phyloP scores from a whole-genome alignment of 2,329 filamentous ascomycete genomes.

The Neocucurbitaria cava region DNA sequence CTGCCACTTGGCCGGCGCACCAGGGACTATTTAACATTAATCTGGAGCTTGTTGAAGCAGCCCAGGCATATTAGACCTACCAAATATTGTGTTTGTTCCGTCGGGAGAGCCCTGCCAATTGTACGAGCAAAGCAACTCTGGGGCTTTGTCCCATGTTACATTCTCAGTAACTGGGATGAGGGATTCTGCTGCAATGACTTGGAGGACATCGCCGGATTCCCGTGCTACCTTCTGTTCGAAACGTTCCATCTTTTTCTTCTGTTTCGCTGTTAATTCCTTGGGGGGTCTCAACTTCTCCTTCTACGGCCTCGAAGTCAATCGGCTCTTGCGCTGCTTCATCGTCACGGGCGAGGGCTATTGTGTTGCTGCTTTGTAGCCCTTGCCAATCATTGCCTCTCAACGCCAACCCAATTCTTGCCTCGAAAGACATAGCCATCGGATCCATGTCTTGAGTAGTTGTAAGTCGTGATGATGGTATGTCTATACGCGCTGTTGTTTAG shows the following conservation, averaged over 20 bases:
- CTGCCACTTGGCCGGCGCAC: slow-evolving; percentile 33
- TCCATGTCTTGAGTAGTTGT: background rate
- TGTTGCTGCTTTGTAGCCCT: slow-evolving; percentile 10
- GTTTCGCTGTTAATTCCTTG: slow-evolving; percentile 16
- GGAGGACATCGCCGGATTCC: slow-evolving; percentile 24
- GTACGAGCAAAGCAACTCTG: slow-evolving; percentile 38
- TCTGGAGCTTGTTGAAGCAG: background rate
- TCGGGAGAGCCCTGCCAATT: slow-evolving; percentile 34
- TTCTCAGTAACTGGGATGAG: slow-evolving; percentile 14
- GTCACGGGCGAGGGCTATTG: background rate
- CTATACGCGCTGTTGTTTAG: background rate
- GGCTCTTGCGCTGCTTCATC: background rate
- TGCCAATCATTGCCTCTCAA: slow-evolving; percentile 20
- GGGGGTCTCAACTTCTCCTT: slow-evolving; percentile 4
- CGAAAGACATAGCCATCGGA: slow-evolving; percentile 15
- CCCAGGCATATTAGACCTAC: slow-evolving; percentile 3
- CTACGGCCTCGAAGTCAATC: background rate
- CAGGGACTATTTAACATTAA: slow-evolving; percentile 27
- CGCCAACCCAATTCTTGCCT: slow-evolving; percentile 18
- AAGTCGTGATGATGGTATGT: background rate
- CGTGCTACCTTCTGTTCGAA: slow-evolving; percentile 17
- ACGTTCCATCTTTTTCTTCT: slow-evolving; percentile 21
- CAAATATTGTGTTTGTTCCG: slow-evolving; percentile 35
- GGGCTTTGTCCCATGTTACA: slow-evolving; percentile 33
- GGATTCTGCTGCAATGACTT: slow-evolving; percentile 17